Evolutionary conservation across 305 asterid genomes (phyloP).

Genomic region (Fraxinus albicans): DNA sequence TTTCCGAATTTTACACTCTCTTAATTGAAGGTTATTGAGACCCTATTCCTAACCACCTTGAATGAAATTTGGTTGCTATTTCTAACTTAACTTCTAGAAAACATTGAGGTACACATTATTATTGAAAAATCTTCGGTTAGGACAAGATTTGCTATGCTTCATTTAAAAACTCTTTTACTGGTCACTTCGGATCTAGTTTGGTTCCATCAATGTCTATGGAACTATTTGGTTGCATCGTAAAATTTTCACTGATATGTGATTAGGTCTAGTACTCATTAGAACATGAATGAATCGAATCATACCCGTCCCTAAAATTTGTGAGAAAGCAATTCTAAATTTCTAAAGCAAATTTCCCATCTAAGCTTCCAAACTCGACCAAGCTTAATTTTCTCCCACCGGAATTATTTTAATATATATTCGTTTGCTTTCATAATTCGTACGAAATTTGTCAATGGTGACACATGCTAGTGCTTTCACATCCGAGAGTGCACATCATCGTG

Average conservation of each 20-base stretch:
- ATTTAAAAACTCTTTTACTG: neutral
- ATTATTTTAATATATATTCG: neutral
- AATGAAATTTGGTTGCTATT: neutral
- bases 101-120: neutral
- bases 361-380: neutral
- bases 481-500: constrained; percentile 14
- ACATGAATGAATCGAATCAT: too few relatives aligned
- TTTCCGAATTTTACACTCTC: too few relatives aligned
- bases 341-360: too few relatives aligned
- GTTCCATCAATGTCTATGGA: too few relatives aligned
- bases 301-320: too few relatives aligned
- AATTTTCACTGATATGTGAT: neutral
- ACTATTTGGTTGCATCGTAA: too few relatives aligned
- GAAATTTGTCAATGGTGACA: neutral
- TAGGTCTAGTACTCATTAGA: neutral
- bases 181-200: neutral
- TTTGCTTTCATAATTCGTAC: neutral
- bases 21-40: neutral
- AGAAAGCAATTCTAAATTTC: too few relatives aligned
- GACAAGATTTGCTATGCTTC: neutral
- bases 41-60: neutral
- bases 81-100: neutral
- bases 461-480: constrained; percentile 12
- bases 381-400: neutral
- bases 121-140: neutral